Evolutionary conservation across 176 grass and related monocot species (phyloP).

Genomic region (Hordeum marinum): DNA sequence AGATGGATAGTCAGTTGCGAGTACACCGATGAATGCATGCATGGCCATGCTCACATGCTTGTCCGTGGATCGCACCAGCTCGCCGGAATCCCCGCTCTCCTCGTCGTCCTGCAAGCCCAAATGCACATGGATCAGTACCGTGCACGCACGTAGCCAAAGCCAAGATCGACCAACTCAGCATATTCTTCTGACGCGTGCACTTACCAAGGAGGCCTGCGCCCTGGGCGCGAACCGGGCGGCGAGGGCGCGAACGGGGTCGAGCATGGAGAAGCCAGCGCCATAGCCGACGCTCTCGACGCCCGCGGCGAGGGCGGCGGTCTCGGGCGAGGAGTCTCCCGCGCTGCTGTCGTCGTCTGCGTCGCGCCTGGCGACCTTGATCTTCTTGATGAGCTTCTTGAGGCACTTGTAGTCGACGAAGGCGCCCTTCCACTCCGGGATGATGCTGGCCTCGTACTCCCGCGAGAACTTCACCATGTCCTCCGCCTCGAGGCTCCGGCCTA

Average conservation of each 20-base stretch:
- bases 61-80: slow-evolving; percentile 49
- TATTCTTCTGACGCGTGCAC: neutral
- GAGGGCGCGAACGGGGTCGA: slow-evolving; percentile 65
- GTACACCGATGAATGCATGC: neutral
- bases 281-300: neutral
- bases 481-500: no score
- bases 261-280: slow-evolving; percentile 53
- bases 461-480: slow-evolving; percentile 89
- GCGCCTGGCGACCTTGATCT: slow-evolving; percentile 53
- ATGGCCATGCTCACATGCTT: slow-evolving; percentile 41
- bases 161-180: neutral
- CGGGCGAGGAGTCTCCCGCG: neutral
- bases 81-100: slow-evolving; percentile 40
- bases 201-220: slow-evolving; percentile 6
- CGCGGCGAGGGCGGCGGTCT: neutral
- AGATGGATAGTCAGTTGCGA: neutral
- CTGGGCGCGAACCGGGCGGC: slow-evolving; percentile 28
- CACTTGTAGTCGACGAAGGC: slow-evolving; percentile 71
- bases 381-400: slow-evolving; percentile 83
- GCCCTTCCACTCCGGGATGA: slow-evolving; percentile 71
- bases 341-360: neutral
- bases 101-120: slow-evolving; percentile 22
- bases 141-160: neutral
- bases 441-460: slow-evolving; percentile 75
- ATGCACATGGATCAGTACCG: neutral